phyloP scores from a whole-genome alignment of 1,139 yeast genomes.

The Kodamaea suecica region DNA sequence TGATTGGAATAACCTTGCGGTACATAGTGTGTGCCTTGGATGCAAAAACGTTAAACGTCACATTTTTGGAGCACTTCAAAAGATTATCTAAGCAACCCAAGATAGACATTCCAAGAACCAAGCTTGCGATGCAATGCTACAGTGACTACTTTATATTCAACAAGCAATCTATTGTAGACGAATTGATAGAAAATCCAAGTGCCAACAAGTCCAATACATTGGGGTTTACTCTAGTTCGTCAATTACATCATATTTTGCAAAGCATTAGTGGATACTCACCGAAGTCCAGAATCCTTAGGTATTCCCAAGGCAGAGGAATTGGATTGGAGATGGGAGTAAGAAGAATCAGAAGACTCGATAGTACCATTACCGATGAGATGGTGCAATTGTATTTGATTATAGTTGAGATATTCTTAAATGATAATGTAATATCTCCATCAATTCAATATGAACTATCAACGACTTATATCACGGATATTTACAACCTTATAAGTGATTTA shows the following conservation, averaged over 20 bases:
- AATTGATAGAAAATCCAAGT: neutral
- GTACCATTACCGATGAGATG: slow-evolving; percentile 2
- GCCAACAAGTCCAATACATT: neutral
- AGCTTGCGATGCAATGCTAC: slow-evolving; percentile 8
- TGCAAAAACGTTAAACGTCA: slow-evolving; percentile 5
- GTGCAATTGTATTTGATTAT: slow-evolving; percentile 9
- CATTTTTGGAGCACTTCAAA: slow-evolving; percentile 4
- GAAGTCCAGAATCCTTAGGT: too few relatives aligned
- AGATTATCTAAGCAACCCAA: slow-evolving; percentile 1
- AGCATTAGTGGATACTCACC: too few relatives aligned
- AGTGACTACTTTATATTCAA: slow-evolving; percentile 11
- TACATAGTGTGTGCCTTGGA: slow-evolving; percentile 10
- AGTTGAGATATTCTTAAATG: slow-evolving; percentile 6
- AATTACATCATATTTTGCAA: neutral
- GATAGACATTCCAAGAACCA: neutral
- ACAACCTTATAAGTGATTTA: slow-evolving; percentile 2
- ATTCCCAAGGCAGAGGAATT: too few relatives aligned
- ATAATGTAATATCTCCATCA: slow-evolving; percentile 5
- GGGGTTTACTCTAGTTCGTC: slow-evolving; percentile 2
- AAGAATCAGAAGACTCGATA: too few relatives aligned
- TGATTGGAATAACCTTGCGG: neutral
- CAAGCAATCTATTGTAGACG: slow-evolving; percentile 2
- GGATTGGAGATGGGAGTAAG: too few relatives aligned
- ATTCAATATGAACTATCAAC: slow-evolving; percentile 7
- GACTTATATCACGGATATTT: slow-evolving; percentile 5